Evolutionary conservation across 1,284 basidiomycete species (phyloP).

Genomic region (Cryptococcus amylolentus): DNA sequence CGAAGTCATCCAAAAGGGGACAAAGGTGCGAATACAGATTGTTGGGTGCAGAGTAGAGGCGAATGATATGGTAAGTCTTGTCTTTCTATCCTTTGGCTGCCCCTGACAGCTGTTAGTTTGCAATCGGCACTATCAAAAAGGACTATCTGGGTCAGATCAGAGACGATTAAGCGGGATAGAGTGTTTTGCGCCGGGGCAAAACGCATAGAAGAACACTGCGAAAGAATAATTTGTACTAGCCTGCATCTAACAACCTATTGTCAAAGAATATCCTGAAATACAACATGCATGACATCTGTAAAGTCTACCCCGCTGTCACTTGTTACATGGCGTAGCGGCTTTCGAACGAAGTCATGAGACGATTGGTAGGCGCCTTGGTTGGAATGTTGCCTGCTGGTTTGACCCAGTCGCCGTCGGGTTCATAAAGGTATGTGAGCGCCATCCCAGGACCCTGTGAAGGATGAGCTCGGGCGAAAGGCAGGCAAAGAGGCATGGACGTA

Average conservation of each 20-base stretch:
- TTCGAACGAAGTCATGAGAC: conserved; percentile 30
- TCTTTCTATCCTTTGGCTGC: not conserved
- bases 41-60: conserved; percentile 96
- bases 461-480: not conserved
- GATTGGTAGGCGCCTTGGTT: conserved; percentile 30
- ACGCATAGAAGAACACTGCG: not conserved
- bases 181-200: not conserved
- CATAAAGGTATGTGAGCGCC: conserved; percentile 40
- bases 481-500: conserved; percentile 9
- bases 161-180: conserved; percentile 26
- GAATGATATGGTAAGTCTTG: conserved; percentile 79
- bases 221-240: not conserved
- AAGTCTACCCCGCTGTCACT: not conserved
- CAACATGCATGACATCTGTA: not conserved
- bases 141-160: conserved; percentile 82
- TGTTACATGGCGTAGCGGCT: conserved; percentile 32
- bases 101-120: conserved; percentile 59
- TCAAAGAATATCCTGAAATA: not conserved
- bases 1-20: conserved; percentile 90
- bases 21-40: conserved; percentile 87
- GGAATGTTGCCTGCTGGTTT: conserved; percentile 24
- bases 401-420: conserved; percentile 21
- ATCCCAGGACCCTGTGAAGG: conserved; percentile 28
- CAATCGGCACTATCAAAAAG: conserved; percentile 91
- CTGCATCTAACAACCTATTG: not conserved